These are phyloP conservation scores for Cadophora luteo-olivacea DNA, from an alignment of 2,329 filamentous ascomycete genomes.

Conservation along the genomic window DNA sequence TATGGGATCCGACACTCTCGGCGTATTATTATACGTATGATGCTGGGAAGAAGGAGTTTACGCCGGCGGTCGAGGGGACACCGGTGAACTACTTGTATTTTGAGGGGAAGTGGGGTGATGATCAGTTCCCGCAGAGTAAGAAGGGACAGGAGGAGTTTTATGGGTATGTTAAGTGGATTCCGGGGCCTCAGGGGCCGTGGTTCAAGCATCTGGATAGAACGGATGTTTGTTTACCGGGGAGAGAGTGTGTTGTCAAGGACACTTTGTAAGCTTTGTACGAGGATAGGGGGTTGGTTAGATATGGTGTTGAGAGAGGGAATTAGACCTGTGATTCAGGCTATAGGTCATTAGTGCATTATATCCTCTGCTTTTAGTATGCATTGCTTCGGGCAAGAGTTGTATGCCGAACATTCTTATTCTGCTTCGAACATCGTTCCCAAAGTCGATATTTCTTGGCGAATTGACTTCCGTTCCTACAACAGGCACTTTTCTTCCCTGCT, in stretches of 20 bases:
- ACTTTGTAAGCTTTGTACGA: constrained; percentile 5
- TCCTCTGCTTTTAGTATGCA: not conserved
- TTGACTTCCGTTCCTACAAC: no score
- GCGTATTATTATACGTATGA: constrained; percentile 63
- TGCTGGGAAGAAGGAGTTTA: constrained; percentile 37
- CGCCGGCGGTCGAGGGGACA: constrained; percentile 69
- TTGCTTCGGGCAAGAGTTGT: no score
- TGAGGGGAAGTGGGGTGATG: constrained; percentile 87
- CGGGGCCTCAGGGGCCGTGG: constrained; percentile 64
- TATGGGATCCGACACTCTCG: constrained; percentile 68
- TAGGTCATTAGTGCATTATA: not conserved
- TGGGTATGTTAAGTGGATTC: constrained; percentile 52
- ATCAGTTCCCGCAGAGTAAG: constrained; percentile 70
- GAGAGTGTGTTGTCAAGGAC: constrained; percentile 25
- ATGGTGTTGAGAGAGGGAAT: not conserved
- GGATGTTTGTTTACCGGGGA: constrained; percentile 33
- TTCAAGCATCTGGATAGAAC: constrained; percentile 61
- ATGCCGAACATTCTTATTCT: no score
- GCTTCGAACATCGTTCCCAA: no score
- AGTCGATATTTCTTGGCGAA: no score
- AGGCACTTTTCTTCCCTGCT: no score
- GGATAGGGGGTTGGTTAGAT: not conserved
- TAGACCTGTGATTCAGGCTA: not conserved
- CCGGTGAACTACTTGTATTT: constrained; percentile 90
- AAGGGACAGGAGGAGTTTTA: constrained; percentile 50